Evolutionary conservation across 2,329 filamentous ascomycete species (phyloP), one percentile per base, ranked within the genome.

Genomic region (Penicillium sp.): DNA sequence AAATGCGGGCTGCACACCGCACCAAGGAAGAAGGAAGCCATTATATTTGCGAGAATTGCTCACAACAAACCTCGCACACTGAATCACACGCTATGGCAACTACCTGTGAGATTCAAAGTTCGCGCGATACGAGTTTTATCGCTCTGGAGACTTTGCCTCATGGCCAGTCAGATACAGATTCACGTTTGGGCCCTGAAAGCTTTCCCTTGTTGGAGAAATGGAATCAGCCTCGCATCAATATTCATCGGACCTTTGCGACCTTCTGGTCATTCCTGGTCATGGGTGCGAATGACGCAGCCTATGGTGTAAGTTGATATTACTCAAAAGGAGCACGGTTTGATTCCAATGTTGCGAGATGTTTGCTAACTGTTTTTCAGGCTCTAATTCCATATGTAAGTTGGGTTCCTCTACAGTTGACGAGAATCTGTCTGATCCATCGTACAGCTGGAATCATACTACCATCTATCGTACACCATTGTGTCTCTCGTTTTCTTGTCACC

Each of bases 231-330:
- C 75, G 69, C 13, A 68, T 69, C 2, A 85, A 83, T 55, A 71
- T 77, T 3, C 72, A 74, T 58, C 77, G 79, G 10, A 72, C 83
- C 1, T 69, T 75, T 2, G 77, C 83, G 0, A 79, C 81, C 0
- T 86, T 85, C 68, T 84, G 78, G 74, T 79, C 78, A 7, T 82
- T 87, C 56, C 63, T 83, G 6, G 78, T 83, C 1, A 80, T 83
- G 66, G 84, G 84, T 0, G 77, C 80, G 10, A 85, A 84, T 52
- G 82, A 85, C 68, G 78, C 80, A 3, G 81, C 81, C 12, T 84
- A 83, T 51, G 82, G 82, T 58, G 81, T 82, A 68, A 73, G 79
- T 72, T 16, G 16, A 35, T 10, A 39, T 16, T 18, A 3, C 21
- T 5, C 12, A 40, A 29, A 23, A n/a, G 41, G 27, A 23, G 27